These are phyloP conservation scores for Naumovozyma dairenensis DNA, from an alignment of 805 yeast genomes.

Conservation along the genomic window DNA sequence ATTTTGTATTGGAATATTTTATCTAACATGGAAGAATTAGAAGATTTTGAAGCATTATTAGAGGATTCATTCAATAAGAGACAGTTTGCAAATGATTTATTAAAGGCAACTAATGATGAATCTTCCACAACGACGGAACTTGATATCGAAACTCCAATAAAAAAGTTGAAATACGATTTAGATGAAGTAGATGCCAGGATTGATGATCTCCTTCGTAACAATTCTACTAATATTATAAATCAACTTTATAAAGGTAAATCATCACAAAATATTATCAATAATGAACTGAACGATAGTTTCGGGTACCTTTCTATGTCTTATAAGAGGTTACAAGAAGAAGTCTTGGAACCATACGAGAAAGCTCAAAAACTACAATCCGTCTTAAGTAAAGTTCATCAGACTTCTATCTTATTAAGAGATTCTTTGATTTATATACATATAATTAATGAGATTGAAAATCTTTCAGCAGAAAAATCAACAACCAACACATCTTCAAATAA, in stretches of 20 bases:
- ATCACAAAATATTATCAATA: slow-evolving; percentile 8
- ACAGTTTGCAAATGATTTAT: slow-evolving; percentile 18
- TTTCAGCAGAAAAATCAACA: slow-evolving; percentile 3
- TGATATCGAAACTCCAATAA: slow-evolving; percentile 25
- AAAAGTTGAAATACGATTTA: slow-evolving; percentile 22
- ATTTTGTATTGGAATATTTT: too few relatives aligned
- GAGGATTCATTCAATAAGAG: slow-evolving; percentile 13
- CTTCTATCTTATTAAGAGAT: slow-evolving; percentile 24
- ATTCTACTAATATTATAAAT: slow-evolving; percentile 18
- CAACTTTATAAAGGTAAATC: slow-evolving; percentile 15
- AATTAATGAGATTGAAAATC: slow-evolving; percentile 14
- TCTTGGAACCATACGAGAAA: slow-evolving; percentile 22
- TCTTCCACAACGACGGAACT: slow-evolving; percentile 9
- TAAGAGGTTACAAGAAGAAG: slow-evolving; percentile 23
- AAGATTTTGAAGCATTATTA: slow-evolving; percentile 21
- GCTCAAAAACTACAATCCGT: slow-evolving; percentile 24
- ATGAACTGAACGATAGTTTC: slow-evolving; percentile 17
- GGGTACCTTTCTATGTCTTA: slow-evolving; percentile 24
- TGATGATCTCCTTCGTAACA: slow-evolving; percentile 14
- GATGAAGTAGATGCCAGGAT: slow-evolving; percentile 20
- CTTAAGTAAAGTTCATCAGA: slow-evolving; percentile 26
- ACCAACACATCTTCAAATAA: background rate
- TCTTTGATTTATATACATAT: slow-evolving; percentile 22
- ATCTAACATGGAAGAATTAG: slow-evolving; percentile 11
- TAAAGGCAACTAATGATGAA: slow-evolving; percentile 17